phyloP scores from a whole-genome alignment of 106 monocot genomes.

The Chionographis japonica region DNA sequence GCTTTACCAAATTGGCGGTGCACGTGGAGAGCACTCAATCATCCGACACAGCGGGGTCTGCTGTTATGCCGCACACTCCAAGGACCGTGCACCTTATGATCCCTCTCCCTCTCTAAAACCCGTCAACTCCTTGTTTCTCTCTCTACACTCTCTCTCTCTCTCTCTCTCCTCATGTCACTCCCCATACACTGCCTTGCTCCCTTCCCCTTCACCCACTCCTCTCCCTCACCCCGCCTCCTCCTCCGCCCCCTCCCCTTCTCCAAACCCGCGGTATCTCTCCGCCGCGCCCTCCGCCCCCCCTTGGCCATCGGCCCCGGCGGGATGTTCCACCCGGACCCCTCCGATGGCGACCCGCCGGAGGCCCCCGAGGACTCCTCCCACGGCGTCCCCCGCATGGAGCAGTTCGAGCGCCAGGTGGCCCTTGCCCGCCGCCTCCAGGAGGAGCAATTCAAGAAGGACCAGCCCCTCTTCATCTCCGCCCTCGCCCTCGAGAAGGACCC shows the following conservation, averaged over 20 bases:
- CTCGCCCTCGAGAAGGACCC: conserved; percentile 38
- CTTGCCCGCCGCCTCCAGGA: conserved; percentile 65
- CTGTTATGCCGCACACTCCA: no score
- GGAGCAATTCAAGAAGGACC: conserved; percentile 55
- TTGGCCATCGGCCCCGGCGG: conserved; percentile 19
- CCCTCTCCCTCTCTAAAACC: conserved; percentile 4
- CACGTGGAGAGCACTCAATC: no score
- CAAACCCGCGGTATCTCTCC: conserved; percentile 4
- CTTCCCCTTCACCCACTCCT: conserved; percentile 11
- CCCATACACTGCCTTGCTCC: neutral
- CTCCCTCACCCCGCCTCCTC: neutral
- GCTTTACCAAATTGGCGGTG: no score
- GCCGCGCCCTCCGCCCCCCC: conserved; percentile 3
- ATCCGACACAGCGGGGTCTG: no score
- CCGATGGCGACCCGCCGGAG: conserved; percentile 92
- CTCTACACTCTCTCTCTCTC: neutral
- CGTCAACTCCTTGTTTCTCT: neutral
- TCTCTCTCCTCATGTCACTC: neutral
- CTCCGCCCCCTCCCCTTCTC: neutral
- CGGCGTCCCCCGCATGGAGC: conserved; percentile 62
- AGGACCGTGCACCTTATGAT: no score
- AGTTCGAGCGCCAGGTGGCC: conserved; percentile 69
- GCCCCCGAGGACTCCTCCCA: conserved; percentile 91
- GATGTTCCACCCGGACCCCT: conserved; percentile 39
- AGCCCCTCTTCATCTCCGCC: conserved; percentile 55